Base-by-base conservation (phyloP, 768 basidiomycete genomes). In the Hirschioporus abietinus region DNA sequence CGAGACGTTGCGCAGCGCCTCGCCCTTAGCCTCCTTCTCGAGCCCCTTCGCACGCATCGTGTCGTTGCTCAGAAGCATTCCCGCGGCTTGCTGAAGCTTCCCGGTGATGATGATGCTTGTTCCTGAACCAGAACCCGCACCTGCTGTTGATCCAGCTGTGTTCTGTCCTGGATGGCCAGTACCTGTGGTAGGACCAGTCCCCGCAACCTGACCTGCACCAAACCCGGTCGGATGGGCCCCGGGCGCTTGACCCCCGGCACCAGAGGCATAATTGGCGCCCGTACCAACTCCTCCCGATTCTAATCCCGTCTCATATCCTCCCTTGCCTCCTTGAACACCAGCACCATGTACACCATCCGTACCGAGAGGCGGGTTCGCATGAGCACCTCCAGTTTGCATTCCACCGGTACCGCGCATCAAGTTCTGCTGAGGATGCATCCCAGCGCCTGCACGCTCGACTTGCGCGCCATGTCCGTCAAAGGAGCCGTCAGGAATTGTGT, bases 61-160 rank as follows among this genome's bases (percentile, higher is more conserved):
- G 60, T 61, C 60, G 60, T 34, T 61, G 12, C 23, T 61, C 60
- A 61, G 60, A 2, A 61, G 20, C 60, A 18, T 61, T 18, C 60
- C 60, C 1, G 60, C 60, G 25, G 60, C 60, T 24, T 61, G 60
- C 18, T 61, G 60, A 15, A 61, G 60, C 20, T 61, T 61, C 20
- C 60, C 60, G 23, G 25, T 34, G 60, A 61, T 61, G 23, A 34
- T 61, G 15, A 15, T 4, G 18, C 60, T 34, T 12, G 60, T 61
- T 25, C 60, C 60, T 23, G 60, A 5, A 15, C 60, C 30, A 2
- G 60, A 61, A 6, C 17, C 23, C 24, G 30, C 17, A 23, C 60
- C 60, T 2, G 59, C 27, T 7, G 17, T 24, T 2, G 60, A 15
- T 3, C 60, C 60, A 25, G 60, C 23, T 15, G 60, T 23, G 30